Evolutionary conservation across 345 rosid genomes (phyloP).

Genomic region (Boechera divaricarpa): DNA sequence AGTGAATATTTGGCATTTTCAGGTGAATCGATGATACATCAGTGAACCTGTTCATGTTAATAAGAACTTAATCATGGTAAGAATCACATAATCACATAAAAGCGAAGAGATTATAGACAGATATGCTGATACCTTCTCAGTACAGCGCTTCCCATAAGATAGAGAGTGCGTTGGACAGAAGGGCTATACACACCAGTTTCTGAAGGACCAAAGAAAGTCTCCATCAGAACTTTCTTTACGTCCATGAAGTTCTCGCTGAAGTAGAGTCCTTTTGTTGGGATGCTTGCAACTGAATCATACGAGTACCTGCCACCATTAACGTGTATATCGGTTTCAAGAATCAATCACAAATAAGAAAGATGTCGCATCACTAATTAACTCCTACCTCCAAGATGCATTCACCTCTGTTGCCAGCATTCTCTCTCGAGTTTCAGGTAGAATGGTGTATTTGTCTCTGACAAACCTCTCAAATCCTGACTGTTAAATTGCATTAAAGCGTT

Average conservation of each 20-base stretch:
- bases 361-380: conserved; percentile 7
- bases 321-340: background rate
- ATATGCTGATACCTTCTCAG: conserved; percentile 62
- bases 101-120: background rate
- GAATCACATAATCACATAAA: conserved; percentile 11
- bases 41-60: conserved; percentile 58
- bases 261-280: conserved; percentile 67
- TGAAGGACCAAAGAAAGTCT: conserved; percentile 82
- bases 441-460: conserved; percentile 83
- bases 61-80: conserved; percentile 12
- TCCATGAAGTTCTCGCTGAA: conserved; percentile 65
- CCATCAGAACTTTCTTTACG: conserved; percentile 63
- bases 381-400: conserved; percentile 88
- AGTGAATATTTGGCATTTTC: conserved; percentile 93
- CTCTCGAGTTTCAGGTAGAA: conserved; percentile 89
- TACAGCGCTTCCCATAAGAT: conserved; percentile 77
- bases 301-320: conserved; percentile 64
- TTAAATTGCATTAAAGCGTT: conserved; percentile 36
- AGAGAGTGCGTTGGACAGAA: conserved; percentile 96
- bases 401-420: conserved; percentile 91
- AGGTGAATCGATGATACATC: conserved; percentile 74
- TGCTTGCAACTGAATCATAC: conserved; percentile 62
- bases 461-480: conserved; percentile 99
- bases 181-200: conserved; percentile 88
- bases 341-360: conserved; percentile 19